phyloP scores from a whole-genome alignment of 2,329 filamentous ascomycete genomes.

The Ophiostoma sp. region DNA sequence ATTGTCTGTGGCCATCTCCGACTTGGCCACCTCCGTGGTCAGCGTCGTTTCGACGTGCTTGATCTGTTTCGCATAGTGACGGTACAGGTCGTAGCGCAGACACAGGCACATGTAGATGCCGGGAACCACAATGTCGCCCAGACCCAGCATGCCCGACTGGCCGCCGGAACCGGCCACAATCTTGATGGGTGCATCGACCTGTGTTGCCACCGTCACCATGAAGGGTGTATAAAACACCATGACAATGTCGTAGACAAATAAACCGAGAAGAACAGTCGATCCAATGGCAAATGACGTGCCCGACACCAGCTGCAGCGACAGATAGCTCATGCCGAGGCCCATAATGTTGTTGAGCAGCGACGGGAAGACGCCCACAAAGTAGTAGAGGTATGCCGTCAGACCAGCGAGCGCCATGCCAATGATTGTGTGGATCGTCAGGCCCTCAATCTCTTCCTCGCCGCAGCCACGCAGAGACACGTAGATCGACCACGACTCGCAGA shows the following conservation, averaged over 20 bases:
- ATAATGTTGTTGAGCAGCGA: conserved; percentile 74
- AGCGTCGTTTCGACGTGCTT: conserved; percentile 46
- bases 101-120: conserved; percentile 88
- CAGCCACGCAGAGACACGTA: conserved; percentile 54
- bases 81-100: conserved; percentile 86
- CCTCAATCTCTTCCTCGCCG: conserved; percentile 44
- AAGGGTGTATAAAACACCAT: conserved; percentile 87
- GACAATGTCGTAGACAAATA: conserved; percentile 95
- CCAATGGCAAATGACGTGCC: conserved; percentile 86
- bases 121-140: conserved; percentile 92
- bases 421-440: conserved; percentile 57
- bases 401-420: conserved; percentile 57
- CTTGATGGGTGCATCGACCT: conserved; percentile 89
- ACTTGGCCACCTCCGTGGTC: conserved; percentile 33
- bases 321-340: conserved; percentile 84
- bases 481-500: conserved; percentile 55
- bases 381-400: conserved; percentile 61
- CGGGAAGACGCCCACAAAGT: conserved; percentile 54
- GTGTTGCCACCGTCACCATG: conserved; percentile 85
- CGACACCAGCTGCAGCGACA: conserved; percentile 77
- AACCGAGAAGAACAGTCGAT: conserved; percentile 69
- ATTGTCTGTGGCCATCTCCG: conserved; percentile 35
- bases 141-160: conserved; percentile 78
- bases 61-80: conserved; percentile 73
- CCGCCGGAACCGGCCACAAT: conserved; percentile 71